Percentiles rank a stretch among this genome's conserved stretches.
phyloP scores from a whole-genome alignment of 345 rosid genomes.

The Reutealis trisperma region DNA sequence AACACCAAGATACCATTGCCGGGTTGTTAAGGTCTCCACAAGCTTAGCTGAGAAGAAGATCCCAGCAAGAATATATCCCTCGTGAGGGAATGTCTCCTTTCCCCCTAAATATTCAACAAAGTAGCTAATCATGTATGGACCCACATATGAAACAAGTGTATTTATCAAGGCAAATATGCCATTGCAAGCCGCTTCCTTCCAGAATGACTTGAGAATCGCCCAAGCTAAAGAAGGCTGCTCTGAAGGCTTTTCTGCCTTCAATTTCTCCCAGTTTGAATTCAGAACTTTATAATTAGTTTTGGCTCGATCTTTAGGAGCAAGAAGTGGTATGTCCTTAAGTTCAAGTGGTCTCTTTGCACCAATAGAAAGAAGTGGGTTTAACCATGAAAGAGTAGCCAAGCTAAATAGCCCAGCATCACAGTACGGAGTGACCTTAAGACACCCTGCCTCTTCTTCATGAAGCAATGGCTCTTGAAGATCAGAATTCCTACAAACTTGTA shows the following conservation, averaged over 20 bases:
- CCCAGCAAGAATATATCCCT: constrained; percentile 95
- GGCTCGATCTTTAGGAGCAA: constrained; percentile 82
- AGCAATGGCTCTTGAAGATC: constrained; percentile 89
- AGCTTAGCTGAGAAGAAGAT: constrained; percentile 91
- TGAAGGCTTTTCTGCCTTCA: constrained; percentile 69
- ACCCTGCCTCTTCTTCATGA: constrained; percentile 81
- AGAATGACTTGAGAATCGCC: constrained; percentile 82
- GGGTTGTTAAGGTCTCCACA: constrained; percentile 85
- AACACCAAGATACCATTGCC: constrained; percentile 99
- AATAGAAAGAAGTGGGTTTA: constrained; percentile 84
- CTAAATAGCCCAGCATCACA: constrained; percentile 73
- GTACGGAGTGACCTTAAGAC: constrained; percentile 85
- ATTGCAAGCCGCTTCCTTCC: constrained; percentile 97
- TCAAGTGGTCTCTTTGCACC: constrained; percentile 97
- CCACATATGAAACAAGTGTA: constrained; percentile 92
- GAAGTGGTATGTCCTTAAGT: constrained; percentile 96
- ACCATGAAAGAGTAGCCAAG: constrained; percentile 88
- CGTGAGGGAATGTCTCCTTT: constrained; percentile 77
- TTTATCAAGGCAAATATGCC: constrained; percentile 89
- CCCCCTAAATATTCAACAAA: constrained; percentile 96
- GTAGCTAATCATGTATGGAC: constrained; percentile 95
- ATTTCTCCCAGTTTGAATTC: constrained; percentile 88
- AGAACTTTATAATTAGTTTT: constrained; percentile 81
- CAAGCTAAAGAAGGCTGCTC: constrained; percentile 86
- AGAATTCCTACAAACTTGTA: constrained; percentile 59